These are phyloP conservation scores for Spergularia bocconei DNA, from an alignment of 148 eudicot genomes.

Conservation along the genomic window DNA sequence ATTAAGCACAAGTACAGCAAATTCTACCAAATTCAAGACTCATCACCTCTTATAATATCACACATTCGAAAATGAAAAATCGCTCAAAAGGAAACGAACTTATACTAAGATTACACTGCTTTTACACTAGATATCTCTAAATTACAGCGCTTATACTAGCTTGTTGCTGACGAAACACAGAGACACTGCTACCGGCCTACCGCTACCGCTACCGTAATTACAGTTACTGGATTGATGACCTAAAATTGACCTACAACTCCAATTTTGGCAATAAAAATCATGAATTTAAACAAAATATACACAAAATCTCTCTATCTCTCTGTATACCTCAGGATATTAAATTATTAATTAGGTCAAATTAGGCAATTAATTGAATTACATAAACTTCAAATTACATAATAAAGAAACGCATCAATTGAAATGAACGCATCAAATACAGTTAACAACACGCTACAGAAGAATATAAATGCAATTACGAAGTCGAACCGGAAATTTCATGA, in stretches of 20 bases:
- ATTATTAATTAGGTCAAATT: not conserved
- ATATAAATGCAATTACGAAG: not conserved
- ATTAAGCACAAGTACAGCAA: not conserved
- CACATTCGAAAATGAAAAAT: not conserved
- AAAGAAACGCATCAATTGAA: not conserved
- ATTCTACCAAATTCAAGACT: not conserved
- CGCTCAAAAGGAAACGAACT: not conserved
- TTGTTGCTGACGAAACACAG: not conserved
- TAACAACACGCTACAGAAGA: not conserved
- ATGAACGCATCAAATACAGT: not conserved
- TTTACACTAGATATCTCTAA: not conserved
- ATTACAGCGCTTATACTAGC: not conserved
- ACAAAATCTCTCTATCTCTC: not conserved
- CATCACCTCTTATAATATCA: not conserved
- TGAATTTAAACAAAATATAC: not conserved
- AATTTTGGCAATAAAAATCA: not conserved
- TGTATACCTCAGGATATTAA: not conserved
- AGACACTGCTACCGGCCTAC: not conserved
- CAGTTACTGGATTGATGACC: not conserved
- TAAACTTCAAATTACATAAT: slow-evolving; percentile 2
- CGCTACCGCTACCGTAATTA: not conserved
- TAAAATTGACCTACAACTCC: not conserved
- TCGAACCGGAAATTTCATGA: not conserved
- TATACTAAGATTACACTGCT: not conserved
- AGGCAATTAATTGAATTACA: not conserved